Evolutionary conservation across 306 rosid genomes (phyloP).

Genomic region (Prinsepia uniflora): DNA sequence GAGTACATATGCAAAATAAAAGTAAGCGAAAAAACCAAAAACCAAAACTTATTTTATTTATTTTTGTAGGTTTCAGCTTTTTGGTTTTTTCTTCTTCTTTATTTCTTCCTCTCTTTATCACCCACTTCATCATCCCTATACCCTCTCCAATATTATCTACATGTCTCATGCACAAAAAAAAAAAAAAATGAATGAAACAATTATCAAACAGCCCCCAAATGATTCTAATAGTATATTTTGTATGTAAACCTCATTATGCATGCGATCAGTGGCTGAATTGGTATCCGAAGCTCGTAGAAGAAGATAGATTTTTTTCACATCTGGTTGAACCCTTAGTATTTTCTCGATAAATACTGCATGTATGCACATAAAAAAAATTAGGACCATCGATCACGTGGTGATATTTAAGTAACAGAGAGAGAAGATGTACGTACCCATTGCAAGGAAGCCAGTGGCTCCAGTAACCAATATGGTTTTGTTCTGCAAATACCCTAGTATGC

Average conservation of each 20-base stretch:
- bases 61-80: too few species aligned
- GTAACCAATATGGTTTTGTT: conserved; percentile 31
- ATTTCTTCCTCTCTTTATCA: too few species aligned
- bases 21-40: too few species aligned
- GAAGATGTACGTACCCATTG: conserved; percentile 3
- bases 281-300: conserved; percentile 5
- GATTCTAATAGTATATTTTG: background rate
- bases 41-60: too few species aligned
- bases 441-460: conserved; percentile 25
- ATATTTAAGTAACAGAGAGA: background rate
- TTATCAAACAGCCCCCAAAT: background rate
- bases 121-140: too few species aligned
- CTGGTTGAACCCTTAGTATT: conserved; percentile 15
- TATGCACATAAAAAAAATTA: background rate
- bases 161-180: too few species aligned
- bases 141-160: too few species aligned
- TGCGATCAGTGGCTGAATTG: conserved; percentile 12
- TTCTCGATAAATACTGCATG: conserved; percentile 21
- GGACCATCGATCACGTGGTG: too few species aligned
- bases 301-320: conserved; percentile 21
- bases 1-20: too few species aligned
- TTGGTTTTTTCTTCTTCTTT: too few species aligned
- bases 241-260: conserved; percentile 12
- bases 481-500: conserved; percentile 2
- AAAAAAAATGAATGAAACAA: too few species aligned